Base-by-base conservation (phyloP, 257 asterid species). In the Striga asiatica region DNA sequence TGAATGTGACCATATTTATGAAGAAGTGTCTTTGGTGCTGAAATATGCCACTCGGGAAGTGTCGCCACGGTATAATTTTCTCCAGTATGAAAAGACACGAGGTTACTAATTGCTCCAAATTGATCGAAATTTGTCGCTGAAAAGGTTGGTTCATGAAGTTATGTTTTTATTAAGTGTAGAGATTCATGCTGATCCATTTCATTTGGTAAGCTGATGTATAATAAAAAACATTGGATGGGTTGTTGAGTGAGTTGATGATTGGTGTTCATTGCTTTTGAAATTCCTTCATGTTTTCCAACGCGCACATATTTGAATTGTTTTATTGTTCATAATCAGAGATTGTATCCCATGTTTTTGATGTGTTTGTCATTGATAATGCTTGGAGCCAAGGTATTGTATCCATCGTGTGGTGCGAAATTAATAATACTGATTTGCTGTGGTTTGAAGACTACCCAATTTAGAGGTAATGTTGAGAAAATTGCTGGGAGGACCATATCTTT, bases 101-200 rank as follows among this genome's bases (percentile, higher is more conserved):
- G 23, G 39, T 31, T 37, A 27, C 32, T 27, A 7, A 27, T 49
- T 23, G 57, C 69, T 46, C 35, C 58, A 7, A 18, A 13, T 24
- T 13, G 54, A 31, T 43, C 47, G 69, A 49, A 39, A 31, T 17
- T 22, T 22, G 50, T 50, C 57, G 54, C 55, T 14, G 29, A 14
- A 39, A 39, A 13, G 21, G 21, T 14, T 14, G 9, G 21, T 42
- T 35, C 64, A 35, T 58, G 17, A 25, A 22, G 57, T 52, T 41
- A 17, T 47, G 52, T 60, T 25, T 25, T 58, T 62, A 25, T 41
- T 25, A 28, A 54, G 32, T 46, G 56, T 64, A 59, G 55, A 66
- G 61, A 55, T 50, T 49, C 48, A 20, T 31, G 57, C 59, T 56
- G 48, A 14, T 39, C 68, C 55, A 12, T 58, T 64, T 51, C 66